Percentiles rank a stretch among this genome's conserved stretches.
phyloP scores from a whole-genome alignment of 2,329 filamentous ascomycete genomes.

The Neodidymelliopsis sp. region DNA sequence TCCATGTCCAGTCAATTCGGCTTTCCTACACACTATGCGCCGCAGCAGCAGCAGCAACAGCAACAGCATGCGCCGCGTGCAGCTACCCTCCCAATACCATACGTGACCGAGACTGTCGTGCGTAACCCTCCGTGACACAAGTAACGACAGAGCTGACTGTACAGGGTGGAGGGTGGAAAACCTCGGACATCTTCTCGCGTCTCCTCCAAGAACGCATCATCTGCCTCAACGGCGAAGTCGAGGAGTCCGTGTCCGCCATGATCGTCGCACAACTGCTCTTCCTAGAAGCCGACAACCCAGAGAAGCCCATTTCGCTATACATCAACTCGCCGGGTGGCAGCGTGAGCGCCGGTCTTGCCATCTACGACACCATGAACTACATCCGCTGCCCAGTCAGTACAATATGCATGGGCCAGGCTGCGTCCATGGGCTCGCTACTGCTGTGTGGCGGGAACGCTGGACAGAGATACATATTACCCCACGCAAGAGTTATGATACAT shows the following conservation, averaged over 20 bases:
- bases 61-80: slow-evolving; percentile 36
- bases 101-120: slow-evolving; percentile 60
- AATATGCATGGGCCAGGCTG: slow-evolving; percentile 92
- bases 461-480: slow-evolving; percentile 88
- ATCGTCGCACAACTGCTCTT: slow-evolving; percentile 96
- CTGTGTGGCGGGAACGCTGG: slow-evolving; percentile 85
- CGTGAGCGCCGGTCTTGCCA: slow-evolving; percentile 83
- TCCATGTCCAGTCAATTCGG: slow-evolving; percentile 35
- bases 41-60: slow-evolving; percentile 20
- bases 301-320: slow-evolving; percentile 96
- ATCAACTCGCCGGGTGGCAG: slow-evolving; percentile 97
- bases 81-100: slow-evolving; percentile 57
- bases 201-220: slow-evolving; percentile 82
- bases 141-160: slow-evolving; percentile 38
- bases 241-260: slow-evolving; percentile 88
- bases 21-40: slow-evolving; percentile 31
- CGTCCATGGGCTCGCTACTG: slow-evolving; percentile 91
- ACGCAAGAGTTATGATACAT: slow-evolving; percentile 96
- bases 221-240: slow-evolving; percentile 89
- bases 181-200: slow-evolving; percentile 58
- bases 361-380: slow-evolving; percentile 99
- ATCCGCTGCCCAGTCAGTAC: slow-evolving; percentile 92
- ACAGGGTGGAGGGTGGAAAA: slow-evolving; percentile 60
- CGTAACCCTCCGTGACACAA: slow-evolving; percentile 15
- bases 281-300: slow-evolving; percentile 94